phyloP scores from a whole-genome alignment of 1,139 yeast species.

The Pneumocystis jirovecii region DNA sequence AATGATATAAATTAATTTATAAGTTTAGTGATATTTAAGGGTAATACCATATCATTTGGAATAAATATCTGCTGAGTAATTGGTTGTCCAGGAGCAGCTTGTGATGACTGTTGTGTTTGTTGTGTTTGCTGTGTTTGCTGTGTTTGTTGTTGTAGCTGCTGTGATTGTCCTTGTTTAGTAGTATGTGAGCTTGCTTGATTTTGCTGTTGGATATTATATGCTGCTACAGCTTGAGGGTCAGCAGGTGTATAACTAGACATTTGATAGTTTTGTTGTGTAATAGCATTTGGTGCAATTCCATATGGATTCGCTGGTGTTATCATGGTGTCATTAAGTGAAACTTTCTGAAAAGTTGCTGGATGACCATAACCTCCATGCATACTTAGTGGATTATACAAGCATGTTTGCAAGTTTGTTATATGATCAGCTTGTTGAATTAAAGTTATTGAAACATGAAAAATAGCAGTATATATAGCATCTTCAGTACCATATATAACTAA shows the following conservation, averaged over 20 bases:
- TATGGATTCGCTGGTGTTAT: slow-evolving; percentile 12
- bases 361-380: slow-evolving; percentile 15
- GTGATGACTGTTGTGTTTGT: slow-evolving; percentile 10
- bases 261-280: background rate
- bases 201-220: slow-evolving; percentile 3
- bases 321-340: slow-evolving; percentile 14
- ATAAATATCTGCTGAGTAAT: slow-evolving; percentile 56
- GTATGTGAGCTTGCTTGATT: slow-evolving; percentile 2
- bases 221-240: slow-evolving; percentile 5
- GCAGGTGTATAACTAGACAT: slow-evolving; percentile 1
- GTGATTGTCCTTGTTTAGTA: slow-evolving; percentile 8
- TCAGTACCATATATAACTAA: slow-evolving; percentile 65
- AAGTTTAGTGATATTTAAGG: background rate
- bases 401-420: slow-evolving; percentile 18
- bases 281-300: background rate
- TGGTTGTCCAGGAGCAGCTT: slow-evolving; percentile 29
- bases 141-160: slow-evolving; percentile 18
- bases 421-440: slow-evolving; percentile 44
- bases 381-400: slow-evolving; percentile 15
- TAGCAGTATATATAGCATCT: slow-evolving; percentile 75
- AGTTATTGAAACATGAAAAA: slow-evolving; percentile 57
- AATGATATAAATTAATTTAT: background rate
- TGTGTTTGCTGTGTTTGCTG: too few relatives aligned
- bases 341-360: slow-evolving; percentile 11
- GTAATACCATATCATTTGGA: slow-evolving; percentile 40